Evolutionary conservation across 2,329 filamentous ascomycete species (phyloP).

Genomic region (Rutstroemia sp.): DNA sequence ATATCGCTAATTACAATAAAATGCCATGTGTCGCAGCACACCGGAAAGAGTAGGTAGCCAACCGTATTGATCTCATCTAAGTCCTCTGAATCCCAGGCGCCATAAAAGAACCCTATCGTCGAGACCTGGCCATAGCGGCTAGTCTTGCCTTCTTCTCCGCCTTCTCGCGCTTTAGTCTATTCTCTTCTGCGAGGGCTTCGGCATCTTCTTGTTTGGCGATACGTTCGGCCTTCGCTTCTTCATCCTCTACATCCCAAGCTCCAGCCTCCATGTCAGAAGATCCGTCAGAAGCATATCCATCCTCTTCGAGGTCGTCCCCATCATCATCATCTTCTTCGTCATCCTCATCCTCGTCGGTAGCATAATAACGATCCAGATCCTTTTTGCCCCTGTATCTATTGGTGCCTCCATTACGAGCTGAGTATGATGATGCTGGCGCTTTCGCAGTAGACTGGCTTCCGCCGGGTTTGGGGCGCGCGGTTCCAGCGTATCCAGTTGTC

Average conservation of each 20-base stretch:
- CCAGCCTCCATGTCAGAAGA: conserved; percentile 77
- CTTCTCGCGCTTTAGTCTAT: conserved; percentile 54
- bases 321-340: conserved; percentile 29
- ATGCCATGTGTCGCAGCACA: conserved; percentile 2
- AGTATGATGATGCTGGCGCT: conserved; percentile 16
- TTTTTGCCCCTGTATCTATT: conserved; percentile 24
- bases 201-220: conserved; percentile 62
- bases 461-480: conserved; percentile 50
- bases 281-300: conserved; percentile 57
- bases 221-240: conserved; percentile 56
- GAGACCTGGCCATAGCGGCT: conserved; percentile 26
- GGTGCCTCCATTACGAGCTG: conserved; percentile 15
- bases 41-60: not conserved
- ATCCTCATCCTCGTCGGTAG: conserved; percentile 27
- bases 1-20: conserved; percentile 9
- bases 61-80: not conserved
- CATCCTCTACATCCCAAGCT: conserved; percentile 63
- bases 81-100: not conserved
- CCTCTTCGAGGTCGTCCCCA: conserved; percentile 50
- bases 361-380: conserved; percentile 34
- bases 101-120: not conserved
- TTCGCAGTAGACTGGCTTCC: conserved; percentile 29
- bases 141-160: conserved; percentile 37
- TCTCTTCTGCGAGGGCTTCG: conserved; percentile 55
- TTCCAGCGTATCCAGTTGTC: conserved; percentile 60